Evolutionary conservation across 495 filamentous ascomycete genomes (phyloP).

Genomic region (Tuber borchii): DNA sequence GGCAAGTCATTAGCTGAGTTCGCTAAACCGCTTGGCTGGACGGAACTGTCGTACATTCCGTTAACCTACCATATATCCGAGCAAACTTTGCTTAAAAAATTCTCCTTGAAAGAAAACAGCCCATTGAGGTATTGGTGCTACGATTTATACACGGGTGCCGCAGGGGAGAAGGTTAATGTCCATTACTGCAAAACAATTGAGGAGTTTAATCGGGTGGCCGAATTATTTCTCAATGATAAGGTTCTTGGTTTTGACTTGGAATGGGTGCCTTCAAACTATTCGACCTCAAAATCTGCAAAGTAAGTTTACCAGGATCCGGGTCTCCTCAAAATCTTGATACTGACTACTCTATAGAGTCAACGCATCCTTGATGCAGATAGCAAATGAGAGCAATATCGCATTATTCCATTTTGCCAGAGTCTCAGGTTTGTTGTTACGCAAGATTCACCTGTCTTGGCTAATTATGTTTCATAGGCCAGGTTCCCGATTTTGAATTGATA

Average conservation of each 20-base stretch:
- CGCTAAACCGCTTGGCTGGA: not conserved
- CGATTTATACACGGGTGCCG: not conserved
- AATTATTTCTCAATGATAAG: slow-evolving; percentile 62
- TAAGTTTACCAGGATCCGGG: slow-evolving; percentile 10
- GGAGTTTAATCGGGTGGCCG: slow-evolving; percentile 58
- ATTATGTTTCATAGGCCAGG: slow-evolving; percentile 48
- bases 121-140: slow-evolving; percentile 5
- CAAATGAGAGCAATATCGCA: slow-evolving; percentile 68
- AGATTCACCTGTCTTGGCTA: slow-evolving; percentile 3
- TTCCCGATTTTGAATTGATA: slow-evolving; percentile 51
- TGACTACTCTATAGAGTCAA: slow-evolving; percentile 52
- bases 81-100: not conserved
- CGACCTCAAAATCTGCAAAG: slow-evolving; percentile 20
- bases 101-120: not conserved
- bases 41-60: not conserved
- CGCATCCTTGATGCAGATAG: slow-evolving; percentile 72
- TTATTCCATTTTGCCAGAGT: slow-evolving; percentile 66
- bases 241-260: slow-evolving; percentile 82
- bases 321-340: not conserved
- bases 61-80: not conserved
- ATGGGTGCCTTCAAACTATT: slow-evolving; percentile 51
- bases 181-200: slow-evolving; percentile 68
- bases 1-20: not conserved
- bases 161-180: slow-evolving; percentile 44
- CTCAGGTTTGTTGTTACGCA: slow-evolving; percentile 10